Conservation (phyloP, 805 yeast genomes). For the Saccharomycopsis sp. region DNA sequence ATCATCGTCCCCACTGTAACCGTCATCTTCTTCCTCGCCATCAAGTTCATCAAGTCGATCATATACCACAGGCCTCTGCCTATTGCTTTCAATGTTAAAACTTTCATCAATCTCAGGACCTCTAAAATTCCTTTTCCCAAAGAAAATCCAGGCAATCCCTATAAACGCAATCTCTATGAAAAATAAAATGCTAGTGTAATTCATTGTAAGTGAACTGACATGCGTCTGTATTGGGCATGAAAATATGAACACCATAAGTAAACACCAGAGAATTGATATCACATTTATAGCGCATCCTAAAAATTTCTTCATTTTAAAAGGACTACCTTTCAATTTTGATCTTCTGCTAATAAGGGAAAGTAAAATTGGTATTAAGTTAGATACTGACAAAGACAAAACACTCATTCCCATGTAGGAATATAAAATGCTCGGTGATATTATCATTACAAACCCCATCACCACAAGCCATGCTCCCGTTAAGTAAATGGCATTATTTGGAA, state of each 20-base stretch:
- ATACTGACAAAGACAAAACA: conserved; percentile 65
- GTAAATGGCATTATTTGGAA: conserved; percentile 65
- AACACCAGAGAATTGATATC: conserved; percentile 53
- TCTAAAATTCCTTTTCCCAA: conserved; percentile 58
- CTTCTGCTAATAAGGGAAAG: conserved; percentile 55
- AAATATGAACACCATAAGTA: conserved; percentile 51
- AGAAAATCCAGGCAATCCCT: conserved; percentile 43
- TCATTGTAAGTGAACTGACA: conserved; percentile 36
- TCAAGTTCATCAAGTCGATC: conserved; percentile 1
- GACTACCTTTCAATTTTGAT: conserved; percentile 56
- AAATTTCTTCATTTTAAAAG: conserved; percentile 50
- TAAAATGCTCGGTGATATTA: conserved; percentile 67
- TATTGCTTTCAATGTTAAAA: conserved; percentile 6
- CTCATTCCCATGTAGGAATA: conserved; percentile 82
- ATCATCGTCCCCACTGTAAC: not conserved
- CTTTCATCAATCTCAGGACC: conserved; percentile 45
- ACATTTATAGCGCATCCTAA: conserved; percentile 60
- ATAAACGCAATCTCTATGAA: conserved; percentile 39
- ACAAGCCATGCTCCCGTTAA: conserved; percentile 58
- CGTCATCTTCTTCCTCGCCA: not conserved
- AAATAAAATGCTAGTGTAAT: conserved; percentile 58
- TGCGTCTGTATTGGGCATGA: conserved; percentile 66
- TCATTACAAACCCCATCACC: conserved; percentile 54
- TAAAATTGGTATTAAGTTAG: conserved; percentile 70
- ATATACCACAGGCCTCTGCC: not conserved